Base-by-base conservation (phyloP, 306 rosid genomes). In the Senna tora region DNA sequence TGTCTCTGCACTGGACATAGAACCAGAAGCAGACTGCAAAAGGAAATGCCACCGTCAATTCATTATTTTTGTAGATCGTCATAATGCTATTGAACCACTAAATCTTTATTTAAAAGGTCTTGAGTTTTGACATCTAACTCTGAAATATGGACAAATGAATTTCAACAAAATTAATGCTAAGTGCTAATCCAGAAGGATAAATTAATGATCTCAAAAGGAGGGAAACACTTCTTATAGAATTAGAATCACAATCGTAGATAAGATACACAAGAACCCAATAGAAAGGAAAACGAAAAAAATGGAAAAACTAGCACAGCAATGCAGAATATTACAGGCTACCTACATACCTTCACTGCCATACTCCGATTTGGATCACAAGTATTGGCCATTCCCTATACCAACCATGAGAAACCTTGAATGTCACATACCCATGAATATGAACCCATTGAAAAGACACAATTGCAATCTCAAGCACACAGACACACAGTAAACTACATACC, bases 11-110 rank as follows among this genome's bases (percentile, higher is more conserved):
- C 88, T 80, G 3, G 92, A 82, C 11, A 80, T 81, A 51, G 97
- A 88, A 75, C 93, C 95, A 45, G 86, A 85, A 74, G 82, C 76
- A 57, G 87, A 92, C 99, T 94, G 82, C 61, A 89, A 65, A 82
- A 5, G 68, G 20, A 80, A 57, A 66, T 22, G 17, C 5, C 74
- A 68, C 47, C 17, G 41, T 53, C 25, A 21, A 34, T 59, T 59
- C 49, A 60, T 43, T 25, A 49, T 49, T 53, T 34, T 38, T 69
- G 50, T 17, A 45, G 39, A 36, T 42, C 7, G 22, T 58, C 46
- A 61, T 6, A 9, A 34, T 17, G 56, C 36, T 43, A 45, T 38
- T 2, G 57, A 45, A n/a, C 42, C 14, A 54, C n/a, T 54, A 30
- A 69, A 64, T 32, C 41, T 3, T 3, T 28, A 62, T 36, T 17